These are phyloP conservation scores for Pythium myriotylum DNA, from an alignment of 352 stramenopile genomes.

Conservation along the genomic window DNA sequence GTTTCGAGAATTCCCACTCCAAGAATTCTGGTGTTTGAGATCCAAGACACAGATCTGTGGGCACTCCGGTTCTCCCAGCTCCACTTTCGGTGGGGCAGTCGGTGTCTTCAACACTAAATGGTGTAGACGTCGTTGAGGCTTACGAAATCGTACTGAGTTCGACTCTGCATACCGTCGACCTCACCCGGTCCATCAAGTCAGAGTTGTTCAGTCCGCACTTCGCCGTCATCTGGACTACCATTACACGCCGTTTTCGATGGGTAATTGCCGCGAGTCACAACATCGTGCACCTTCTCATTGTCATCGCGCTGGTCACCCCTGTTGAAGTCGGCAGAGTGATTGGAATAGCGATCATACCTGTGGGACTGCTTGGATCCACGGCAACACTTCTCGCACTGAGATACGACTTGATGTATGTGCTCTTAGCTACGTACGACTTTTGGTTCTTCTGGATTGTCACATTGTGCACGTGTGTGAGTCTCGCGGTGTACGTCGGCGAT, in stretches of 20 bases:
- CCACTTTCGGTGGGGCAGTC: too few relatives aligned
- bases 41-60: too few relatives aligned
- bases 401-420: slow-evolving; percentile 18
- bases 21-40: too few relatives aligned
- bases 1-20: too few relatives aligned
- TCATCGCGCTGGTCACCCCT: too few relatives aligned
- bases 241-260: background rate
- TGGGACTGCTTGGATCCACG: background rate
- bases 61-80: too few relatives aligned
- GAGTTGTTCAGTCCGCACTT: background rate
- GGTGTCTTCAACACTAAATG: background rate
- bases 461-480: slow-evolving; percentile 8
- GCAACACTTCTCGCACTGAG: background rate
- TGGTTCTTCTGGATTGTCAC: slow-evolving; percentile 20
- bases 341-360: background rate
- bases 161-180: slow-evolving; percentile 3
- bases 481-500: slow-evolving; percentile 11
- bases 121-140: background rate
- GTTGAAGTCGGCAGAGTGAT: background rate
- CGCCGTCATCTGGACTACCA: background rate
- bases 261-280: slow-evolving; percentile 1
- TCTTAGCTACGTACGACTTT: slow-evolving; percentile 16
- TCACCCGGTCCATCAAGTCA: slow-evolving; percentile 6
- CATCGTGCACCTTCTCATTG: background rate
- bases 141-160: slow-evolving; percentile 18